A percentile compares a stretch with the other conserved stretches of the same genome.
Conservation (phyloP, 169 alveolate species). For the Plasmodium vivax region DNA sequence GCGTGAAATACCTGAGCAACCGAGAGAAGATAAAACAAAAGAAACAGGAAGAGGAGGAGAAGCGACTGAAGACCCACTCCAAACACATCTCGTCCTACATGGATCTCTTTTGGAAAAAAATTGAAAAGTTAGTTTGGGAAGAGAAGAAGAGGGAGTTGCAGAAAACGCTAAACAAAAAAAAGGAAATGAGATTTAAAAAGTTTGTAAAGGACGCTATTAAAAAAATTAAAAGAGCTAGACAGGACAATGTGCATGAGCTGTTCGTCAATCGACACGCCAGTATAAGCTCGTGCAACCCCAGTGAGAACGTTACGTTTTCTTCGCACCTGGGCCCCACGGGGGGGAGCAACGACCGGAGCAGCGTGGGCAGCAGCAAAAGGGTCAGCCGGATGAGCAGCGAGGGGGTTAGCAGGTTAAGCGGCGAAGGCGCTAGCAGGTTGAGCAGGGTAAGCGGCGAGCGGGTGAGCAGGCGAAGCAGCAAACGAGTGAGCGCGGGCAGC, state of each 20-base stretch:
- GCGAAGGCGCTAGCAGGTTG: not conserved
- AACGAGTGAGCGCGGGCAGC: not conserved
- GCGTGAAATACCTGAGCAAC: constrained; percentile 74
- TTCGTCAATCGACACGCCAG: constrained; percentile 21
- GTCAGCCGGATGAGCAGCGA: not conserved
- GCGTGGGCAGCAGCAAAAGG: not conserved
- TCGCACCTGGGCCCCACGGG: not conserved
- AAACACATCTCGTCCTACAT: constrained; percentile 76
- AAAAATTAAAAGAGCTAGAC: constrained; percentile 55
- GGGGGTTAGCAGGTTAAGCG: not conserved
- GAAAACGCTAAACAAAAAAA: constrained; percentile 78
- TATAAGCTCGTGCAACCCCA: constrained; percentile 4
- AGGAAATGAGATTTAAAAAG: constrained; percentile 80
- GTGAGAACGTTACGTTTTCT: constrained; percentile 22
- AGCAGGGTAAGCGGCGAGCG: not conserved
- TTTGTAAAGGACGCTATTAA: constrained; percentile 85
- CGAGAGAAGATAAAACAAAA: constrained; percentile 41
- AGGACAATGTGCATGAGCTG: constrained; percentile 23
- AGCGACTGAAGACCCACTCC: constrained; percentile 43
- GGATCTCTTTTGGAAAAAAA: constrained; percentile 84
- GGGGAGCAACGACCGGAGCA: not conserved
- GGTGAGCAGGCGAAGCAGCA: not conserved
- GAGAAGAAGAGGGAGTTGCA: constrained; percentile 81
- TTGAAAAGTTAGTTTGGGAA: constrained; percentile 85
- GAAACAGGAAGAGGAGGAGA: constrained; percentile 76